Conservation (phyloP, 2,329 filamentous ascomycete genomes). For the Rugonectria rugulosa region DNA sequence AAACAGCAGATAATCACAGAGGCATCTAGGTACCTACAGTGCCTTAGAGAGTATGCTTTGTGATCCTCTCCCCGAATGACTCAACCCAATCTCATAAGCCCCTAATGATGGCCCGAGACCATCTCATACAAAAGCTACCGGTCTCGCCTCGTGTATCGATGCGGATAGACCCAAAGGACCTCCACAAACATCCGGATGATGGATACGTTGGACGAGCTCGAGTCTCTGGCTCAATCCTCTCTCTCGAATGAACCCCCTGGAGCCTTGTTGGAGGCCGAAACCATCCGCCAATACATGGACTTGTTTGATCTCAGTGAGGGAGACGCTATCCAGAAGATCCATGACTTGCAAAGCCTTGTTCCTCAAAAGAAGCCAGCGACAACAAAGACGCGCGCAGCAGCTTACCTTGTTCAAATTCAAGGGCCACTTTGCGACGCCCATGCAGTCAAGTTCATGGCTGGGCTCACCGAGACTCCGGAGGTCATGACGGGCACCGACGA, state of each 20-base stretch:
- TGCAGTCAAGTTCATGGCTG: conserved; percentile 10
- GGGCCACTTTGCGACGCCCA: conserved; percentile 4
- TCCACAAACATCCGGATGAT: background rate
- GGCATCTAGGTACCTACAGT: too few species aligned
- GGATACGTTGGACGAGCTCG: conserved; percentile 10
- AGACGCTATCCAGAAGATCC: conserved; percentile 11
- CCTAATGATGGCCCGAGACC: too few species aligned
- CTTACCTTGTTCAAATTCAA: conserved; percentile 18
- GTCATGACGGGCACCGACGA: conserved; percentile 19
- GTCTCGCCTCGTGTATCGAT: background rate
- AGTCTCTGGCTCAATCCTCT: conserved; percentile 7
- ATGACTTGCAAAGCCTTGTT: conserved; percentile 8
- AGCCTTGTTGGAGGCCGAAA: background rate
- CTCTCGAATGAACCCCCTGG: background rate
- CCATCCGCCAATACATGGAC: conserved; percentile 19
- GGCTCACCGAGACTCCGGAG: conserved; percentile 9
- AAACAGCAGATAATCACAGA: too few species aligned
- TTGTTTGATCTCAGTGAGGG: conserved; percentile 14
- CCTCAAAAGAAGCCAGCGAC: background rate
- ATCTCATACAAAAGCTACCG: background rate
- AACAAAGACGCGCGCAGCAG: background rate
- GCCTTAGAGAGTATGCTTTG: too few species aligned
- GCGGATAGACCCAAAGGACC: background rate
- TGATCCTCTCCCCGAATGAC: too few species aligned
- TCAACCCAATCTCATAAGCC: too few species aligned